A percentile compares a stretch with the other conserved stretches of the same genome.
Conservation (phyloP, 2,329 filamentous ascomycete species). For the Malbranchea cinnamomea region DNA sequence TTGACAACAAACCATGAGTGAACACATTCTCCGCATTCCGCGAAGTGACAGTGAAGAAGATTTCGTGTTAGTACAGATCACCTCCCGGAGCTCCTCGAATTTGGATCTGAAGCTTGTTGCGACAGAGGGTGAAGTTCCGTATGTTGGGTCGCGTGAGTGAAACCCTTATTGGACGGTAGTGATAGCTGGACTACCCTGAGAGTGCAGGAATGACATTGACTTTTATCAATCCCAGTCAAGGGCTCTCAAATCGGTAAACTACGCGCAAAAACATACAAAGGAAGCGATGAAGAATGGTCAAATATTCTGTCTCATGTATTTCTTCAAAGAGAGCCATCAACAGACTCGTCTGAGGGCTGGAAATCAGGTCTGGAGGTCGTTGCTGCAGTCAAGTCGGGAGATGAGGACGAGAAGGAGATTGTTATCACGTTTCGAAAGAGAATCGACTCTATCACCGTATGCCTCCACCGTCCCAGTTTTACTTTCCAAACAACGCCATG, state of each 20-base stretch:
- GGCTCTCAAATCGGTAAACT: slow-evolving; percentile 22
- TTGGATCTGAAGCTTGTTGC: slow-evolving; percentile 42
- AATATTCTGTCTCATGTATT: slow-evolving; percentile 23
- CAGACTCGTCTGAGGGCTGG: slow-evolving; percentile 10
- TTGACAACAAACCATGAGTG: slow-evolving; percentile 1
- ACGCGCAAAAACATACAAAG: slow-evolving; percentile 29
- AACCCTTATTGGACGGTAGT: slow-evolving; percentile 3
- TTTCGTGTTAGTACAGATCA: slow-evolving; percentile 37
- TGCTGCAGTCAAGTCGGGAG: slow-evolving; percentile 13
- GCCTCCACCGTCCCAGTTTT: slow-evolving; percentile 4
- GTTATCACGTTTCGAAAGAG: slow-evolving; percentile 28
- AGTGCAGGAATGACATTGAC: not conserved
- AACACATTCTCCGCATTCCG: slow-evolving; percentile 35
- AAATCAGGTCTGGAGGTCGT: slow-evolving; percentile 19
- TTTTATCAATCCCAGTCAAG: slow-evolving; percentile 19
- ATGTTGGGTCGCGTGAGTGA: slow-evolving; percentile 30
- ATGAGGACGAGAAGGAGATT: slow-evolving; percentile 20
- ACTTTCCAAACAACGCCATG: slow-evolving; percentile 3
- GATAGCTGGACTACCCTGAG: slow-evolving; percentile 2
- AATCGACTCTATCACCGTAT: slow-evolving; percentile 35
- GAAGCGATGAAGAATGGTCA: slow-evolving; percentile 28
- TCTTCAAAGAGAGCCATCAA: slow-evolving; percentile 15
- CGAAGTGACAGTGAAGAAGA: slow-evolving; percentile 28
- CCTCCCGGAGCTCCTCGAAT: slow-evolving; percentile 18
- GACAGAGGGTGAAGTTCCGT: slow-evolving; percentile 43